Percentiles rank a stretch among this genome's conserved stretches.
Evolutionary conservation across 192 early-diverging fungal species (phyloP).

Genomic region (Coemansia sp.): DNA sequence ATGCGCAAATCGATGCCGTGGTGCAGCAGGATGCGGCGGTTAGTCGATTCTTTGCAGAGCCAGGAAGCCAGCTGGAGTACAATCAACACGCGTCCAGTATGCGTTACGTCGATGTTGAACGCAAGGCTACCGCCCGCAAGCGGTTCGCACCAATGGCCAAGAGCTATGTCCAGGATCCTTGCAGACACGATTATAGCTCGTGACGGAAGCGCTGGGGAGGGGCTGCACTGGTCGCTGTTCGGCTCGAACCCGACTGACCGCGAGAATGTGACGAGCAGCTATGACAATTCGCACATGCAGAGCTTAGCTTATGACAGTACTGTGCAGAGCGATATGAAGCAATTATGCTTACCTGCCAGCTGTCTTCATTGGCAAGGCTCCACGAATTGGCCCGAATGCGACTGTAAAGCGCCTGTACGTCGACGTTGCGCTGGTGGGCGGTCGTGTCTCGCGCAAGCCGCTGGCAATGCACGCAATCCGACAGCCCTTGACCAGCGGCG

Average conservation of each 20-base stretch:
- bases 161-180: background rate
- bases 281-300: background rate
- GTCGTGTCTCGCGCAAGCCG: constrained; percentile 5
- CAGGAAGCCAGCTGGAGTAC: constrained; percentile 21
- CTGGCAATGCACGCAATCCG: constrained; percentile 36
- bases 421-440: constrained; percentile 1
- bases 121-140: background rate
- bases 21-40: constrained; percentile 27
- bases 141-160: background rate
- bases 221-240: background rate
- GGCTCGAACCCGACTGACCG: constrained; percentile 5
- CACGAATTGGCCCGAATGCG: constrained; percentile 6
- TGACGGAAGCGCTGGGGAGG: background rate
- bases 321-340: too few species aligned
- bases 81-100: constrained; percentile 8
- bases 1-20: constrained; percentile 6
- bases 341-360: constrained; percentile 36
- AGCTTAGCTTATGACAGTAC: background rate
- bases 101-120: background rate
- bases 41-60: constrained; percentile 6
- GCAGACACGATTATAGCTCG: background rate
- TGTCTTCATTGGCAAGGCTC: constrained; percentile 14
- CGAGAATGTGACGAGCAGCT: constrained; percentile 9
- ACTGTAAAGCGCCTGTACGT: constrained; percentile 11
- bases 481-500: background rate